Percentiles rank a stretch among this genome's conserved stretches.
phyloP scores from a whole-genome alignment of 2,329 filamentous ascomycete species.

The Aspergillus melleus region DNA sequence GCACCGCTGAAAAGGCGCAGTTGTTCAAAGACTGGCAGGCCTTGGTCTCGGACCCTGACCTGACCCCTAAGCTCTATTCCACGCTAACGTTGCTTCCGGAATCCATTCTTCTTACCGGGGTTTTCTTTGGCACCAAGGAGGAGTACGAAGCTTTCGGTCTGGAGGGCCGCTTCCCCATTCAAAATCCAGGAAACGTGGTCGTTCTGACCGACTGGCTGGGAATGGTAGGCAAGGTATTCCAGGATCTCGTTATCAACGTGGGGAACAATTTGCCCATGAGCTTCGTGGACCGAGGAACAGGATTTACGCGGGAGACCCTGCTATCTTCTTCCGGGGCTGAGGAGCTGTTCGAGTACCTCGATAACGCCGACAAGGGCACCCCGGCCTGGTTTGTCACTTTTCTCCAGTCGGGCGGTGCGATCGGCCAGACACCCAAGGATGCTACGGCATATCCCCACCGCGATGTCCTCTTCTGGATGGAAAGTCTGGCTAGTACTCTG shows the following conservation, averaged over 20 bases:
- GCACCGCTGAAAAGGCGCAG: conserved; percentile 49
- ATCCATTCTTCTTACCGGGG: conserved; percentile 51
- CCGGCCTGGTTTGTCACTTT: conserved; percentile 64
- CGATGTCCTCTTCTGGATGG: conserved; percentile 64
- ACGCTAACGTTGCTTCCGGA: conserved; percentile 54
- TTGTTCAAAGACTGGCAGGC: conserved; percentile 61
- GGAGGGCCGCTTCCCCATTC: conserved; percentile 26
- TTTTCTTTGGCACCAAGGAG: conserved; percentile 59
- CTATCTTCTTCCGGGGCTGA: conserved; percentile 50
- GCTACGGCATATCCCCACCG: conserved; percentile 64
- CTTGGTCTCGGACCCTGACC: conserved; percentile 53
- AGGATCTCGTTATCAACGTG: conserved; percentile 17
- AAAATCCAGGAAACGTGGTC: conserved; percentile 19
- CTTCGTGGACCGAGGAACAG: conserved; percentile 43
- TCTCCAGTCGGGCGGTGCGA: conserved; percentile 59
- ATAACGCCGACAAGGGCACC: conserved; percentile 51
- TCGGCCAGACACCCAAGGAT: conserved; percentile 56
- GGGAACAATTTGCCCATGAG: neutral
- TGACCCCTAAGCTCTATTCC: conserved; percentile 59
- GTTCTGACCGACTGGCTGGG: conserved; percentile 32
- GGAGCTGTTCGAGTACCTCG: conserved; percentile 56
- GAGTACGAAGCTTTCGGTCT: conserved; percentile 52
- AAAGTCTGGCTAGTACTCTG: conserved; percentile 53
- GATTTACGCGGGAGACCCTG: conserved; percentile 52
- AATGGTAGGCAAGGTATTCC: conserved; percentile 25